Conservation (phyloP, 495 filamentous ascomycete genomes). For the Staphylotrichum tortipilum region DNA sequence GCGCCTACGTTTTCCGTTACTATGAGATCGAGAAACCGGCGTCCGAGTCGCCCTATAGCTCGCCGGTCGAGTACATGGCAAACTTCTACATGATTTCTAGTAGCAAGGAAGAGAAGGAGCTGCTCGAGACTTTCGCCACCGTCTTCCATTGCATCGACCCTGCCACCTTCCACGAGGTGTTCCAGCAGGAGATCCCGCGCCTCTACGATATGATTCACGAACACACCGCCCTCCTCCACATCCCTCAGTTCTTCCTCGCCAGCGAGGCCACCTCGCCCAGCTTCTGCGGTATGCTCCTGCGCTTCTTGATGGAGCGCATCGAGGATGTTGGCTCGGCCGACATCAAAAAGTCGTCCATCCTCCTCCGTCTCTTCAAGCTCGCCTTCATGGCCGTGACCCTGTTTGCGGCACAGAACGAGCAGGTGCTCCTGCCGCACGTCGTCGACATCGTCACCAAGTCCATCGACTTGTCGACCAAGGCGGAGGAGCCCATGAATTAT, state of each 20-base stretch:
- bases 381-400: constrained; percentile 99
- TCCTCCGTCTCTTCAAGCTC: constrained; percentile 92
- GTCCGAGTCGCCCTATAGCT: constrained; percentile 63
- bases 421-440: constrained; percentile 89
- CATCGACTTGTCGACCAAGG: constrained; percentile 88
- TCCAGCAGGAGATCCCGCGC: constrained; percentile 91
- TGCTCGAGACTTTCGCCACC: constrained; percentile 94
- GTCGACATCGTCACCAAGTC: constrained; percentile 93
- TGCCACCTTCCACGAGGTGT: constrained; percentile 96
- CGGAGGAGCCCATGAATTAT: constrained; percentile 97
- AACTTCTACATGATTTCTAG: constrained; percentile 89
- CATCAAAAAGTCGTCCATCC: constrained; percentile 79
- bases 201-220: constrained; percentile 98
- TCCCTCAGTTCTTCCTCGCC: constrained; percentile 96
- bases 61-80: constrained; percentile 79
- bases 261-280: constrained; percentile 95
- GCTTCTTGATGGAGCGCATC: constrained; percentile 94
- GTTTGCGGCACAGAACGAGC: constrained; percentile 90
- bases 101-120: constrained; percentile 92
- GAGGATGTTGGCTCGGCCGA: constrained; percentile 89
- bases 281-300: constrained; percentile 94
- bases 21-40: constrained; percentile 80
- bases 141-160: constrained; percentile 98
- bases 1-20: constrained; percentile 90
- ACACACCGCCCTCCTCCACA: constrained; percentile 84